Evolutionary conservation across 2,329 filamentous ascomycete genomes (phyloP), one percentile per base, ranked within the genome.

Genomic region (Ceratocystiopsis sp.): DNA sequence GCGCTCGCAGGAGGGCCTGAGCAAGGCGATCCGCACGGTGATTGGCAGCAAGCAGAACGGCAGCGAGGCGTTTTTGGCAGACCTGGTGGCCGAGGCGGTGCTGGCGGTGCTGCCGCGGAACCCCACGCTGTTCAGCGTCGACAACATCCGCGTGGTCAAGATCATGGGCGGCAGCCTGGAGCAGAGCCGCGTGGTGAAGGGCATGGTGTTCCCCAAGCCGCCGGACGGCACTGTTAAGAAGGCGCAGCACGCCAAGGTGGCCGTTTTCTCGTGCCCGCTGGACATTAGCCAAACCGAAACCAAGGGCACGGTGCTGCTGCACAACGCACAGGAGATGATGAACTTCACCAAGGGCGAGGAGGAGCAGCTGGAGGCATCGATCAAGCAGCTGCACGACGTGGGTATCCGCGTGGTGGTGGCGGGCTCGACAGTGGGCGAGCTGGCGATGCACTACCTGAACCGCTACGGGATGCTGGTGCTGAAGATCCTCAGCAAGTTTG

Each of bases 281-380:
- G 91, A 98, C 61, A 86, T 74, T 60, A 86, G 80, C 57, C 87
- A 95, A 67, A 98, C 93, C 36, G 91, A 98, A 68, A 98, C 91
- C 56, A 98, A 98, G 73, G 93, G 93, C 41, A 98, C 91, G 12
- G 91, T 98, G 38, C 73, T 98, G 42, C 65, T 98, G 55, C 85
- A 98, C 66, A 98, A 94, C 59, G 89, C 89, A 46, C 83, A 96
- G 69, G 91, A 98, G 66, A 96, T 98, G 84, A 73, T 96, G 59
- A 82, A 96, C 59, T 98, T 96, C 65, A 94, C 85, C 55, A 94
- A 87, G 68, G 93, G 91, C 49, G 91, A 98, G 67, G 91, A 98
- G 67, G 66, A 69, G 44, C 89, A 95, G 60, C 77, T 98, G 41
- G 91, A 98, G 67, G 71, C 78, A 38, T 71, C 80, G 41, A 84